Evolutionary conservation across 2,329 filamentous ascomycete genomes (phyloP).

Genomic region (Trichoderma cornu-damae): DNA sequence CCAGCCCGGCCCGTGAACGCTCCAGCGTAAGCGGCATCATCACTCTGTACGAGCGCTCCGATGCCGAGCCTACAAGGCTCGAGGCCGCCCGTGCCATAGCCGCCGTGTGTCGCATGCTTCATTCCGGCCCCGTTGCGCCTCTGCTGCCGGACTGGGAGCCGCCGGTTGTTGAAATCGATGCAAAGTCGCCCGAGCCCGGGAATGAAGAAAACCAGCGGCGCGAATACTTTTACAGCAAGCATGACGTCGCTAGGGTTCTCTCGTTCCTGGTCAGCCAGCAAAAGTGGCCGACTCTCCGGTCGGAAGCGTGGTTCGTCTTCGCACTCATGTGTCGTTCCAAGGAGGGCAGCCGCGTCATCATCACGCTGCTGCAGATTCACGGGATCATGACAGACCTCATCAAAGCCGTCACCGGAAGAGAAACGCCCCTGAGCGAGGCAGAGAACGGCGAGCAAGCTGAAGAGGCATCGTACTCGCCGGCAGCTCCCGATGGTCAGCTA

Average conservation of each 20-base stretch:
- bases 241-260: constrained; percentile 39
- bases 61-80: constrained; percentile 50
- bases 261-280: constrained; percentile 50
- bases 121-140: constrained; percentile 36
- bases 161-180: constrained; percentile 25
- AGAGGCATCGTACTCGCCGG: constrained; percentile 16
- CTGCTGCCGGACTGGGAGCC: constrained; percentile 35
- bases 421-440: constrained; percentile 17
- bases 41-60: constrained; percentile 35
- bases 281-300: constrained; percentile 55
- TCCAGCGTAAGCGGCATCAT: constrained; percentile 37
- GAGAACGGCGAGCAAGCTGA: constrained; percentile 22
- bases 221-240: constrained; percentile 40
- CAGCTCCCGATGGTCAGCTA: constrained; percentile 19
- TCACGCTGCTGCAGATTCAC: constrained; percentile 38
- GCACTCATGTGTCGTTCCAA: constrained; percentile 53
- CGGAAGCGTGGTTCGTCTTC: constrained; percentile 58
- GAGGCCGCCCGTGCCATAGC: constrained; percentile 53
- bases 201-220: constrained; percentile 25
- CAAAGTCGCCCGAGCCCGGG: background rate
- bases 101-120: constrained; percentile 50
- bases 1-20: constrained; percentile 23
- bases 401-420: constrained; percentile 46
- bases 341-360: constrained; percentile 45
- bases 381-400: constrained; percentile 43